Percentiles rank a stretch among this genome's conserved stretches.
Conservation (phyloP, 2,329 filamentous ascomycete genomes). For the Aspergillus brunneoviolaceus region DNA sequence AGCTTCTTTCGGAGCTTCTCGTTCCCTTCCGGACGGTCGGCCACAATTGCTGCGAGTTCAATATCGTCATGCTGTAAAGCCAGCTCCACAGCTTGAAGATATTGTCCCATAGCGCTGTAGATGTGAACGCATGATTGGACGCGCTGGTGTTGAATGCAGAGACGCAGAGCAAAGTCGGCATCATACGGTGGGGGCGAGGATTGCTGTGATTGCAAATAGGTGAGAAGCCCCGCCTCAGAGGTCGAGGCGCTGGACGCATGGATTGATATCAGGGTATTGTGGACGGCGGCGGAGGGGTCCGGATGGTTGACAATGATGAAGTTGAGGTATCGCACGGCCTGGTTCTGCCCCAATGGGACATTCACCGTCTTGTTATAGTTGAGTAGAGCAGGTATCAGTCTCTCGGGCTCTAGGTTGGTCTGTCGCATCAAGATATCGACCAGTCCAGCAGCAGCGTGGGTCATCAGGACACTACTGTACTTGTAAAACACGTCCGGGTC, state of each 20-base stretch:
- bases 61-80: conserved; percentile 87
- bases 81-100: conserved; percentile 86
- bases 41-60: conserved; percentile 84
- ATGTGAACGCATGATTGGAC: conserved; percentile 96
- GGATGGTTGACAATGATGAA: conserved; percentile 83
- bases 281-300: conserved; percentile 79
- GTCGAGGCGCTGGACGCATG: conserved; percentile 82
- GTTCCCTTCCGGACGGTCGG: conserved; percentile 76
- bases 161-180: conserved; percentile 88
- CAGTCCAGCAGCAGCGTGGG: conserved; percentile 76
- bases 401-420: conserved; percentile 76
- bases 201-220: conserved; percentile 87
- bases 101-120: conserved; percentile 94
- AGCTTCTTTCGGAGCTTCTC: conserved; percentile 83
- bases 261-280: conserved; percentile 95
- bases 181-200: conserved; percentile 84
- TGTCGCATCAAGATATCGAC: conserved; percentile 97
- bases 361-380: conserved; percentile 80
- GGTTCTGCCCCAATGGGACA: conserved; percentile 71
- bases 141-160: conserved; percentile 92
- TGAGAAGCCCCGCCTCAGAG: conserved; percentile 80
- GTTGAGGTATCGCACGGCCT: conserved; percentile 89
- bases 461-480: conserved; percentile 96
- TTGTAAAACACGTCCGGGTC: conserved; percentile 93
- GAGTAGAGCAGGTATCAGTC: conserved; percentile 86